Evolutionary conservation across 306 rosid genomes (phyloP), one percentile per base, ranked within the genome.

Genomic region (Sechiopsis laciniata): DNA sequence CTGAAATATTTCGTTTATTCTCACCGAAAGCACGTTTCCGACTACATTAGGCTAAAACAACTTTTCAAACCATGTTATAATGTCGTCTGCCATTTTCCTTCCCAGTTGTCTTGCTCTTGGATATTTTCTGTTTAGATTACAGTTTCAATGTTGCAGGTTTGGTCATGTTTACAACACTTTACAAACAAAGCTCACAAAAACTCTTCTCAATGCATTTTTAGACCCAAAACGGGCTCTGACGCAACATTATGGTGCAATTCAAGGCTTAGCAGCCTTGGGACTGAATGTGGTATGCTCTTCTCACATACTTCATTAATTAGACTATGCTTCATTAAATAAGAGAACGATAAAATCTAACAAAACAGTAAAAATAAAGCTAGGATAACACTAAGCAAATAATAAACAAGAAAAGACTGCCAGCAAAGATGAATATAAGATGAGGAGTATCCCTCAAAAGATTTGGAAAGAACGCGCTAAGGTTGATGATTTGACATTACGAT

Each of bases 221-320:
- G 98, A 94, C 82, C 95, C 98, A 70, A 77, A 86, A 71, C 91
- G 88, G 83, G 62, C 93, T 62, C 78, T 89, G 56, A 76, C 98
- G 78, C 97, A 90, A 81, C 97, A 90, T 79, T 94, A 90, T 80
- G 98, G 98, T 72, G 96, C 97, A 75, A 87, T 90, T 82, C 90
- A 90, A 86, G 96, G 96, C 59, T 82, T 90, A 81, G 83, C 88
- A 79, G 95, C 95, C 74, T 87, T 94, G 75, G 97, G 98, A 78
- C 84, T 90, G 42, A 80, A 79, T 71, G 74, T 89, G 95, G 98
- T 94, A 89, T 79, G 42, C 81, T 82, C 78, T 79, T 75, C 51
- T 64, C 19, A 50, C 45, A 14, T 24, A 40, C 73, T 48, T 69
- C 57, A 50, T 69, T 69, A 22, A 22, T 69, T 69, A 69, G 35